Conservation (phyloP, 2,329 filamentous ascomycete species). For the Fusarium sp. region DNA sequence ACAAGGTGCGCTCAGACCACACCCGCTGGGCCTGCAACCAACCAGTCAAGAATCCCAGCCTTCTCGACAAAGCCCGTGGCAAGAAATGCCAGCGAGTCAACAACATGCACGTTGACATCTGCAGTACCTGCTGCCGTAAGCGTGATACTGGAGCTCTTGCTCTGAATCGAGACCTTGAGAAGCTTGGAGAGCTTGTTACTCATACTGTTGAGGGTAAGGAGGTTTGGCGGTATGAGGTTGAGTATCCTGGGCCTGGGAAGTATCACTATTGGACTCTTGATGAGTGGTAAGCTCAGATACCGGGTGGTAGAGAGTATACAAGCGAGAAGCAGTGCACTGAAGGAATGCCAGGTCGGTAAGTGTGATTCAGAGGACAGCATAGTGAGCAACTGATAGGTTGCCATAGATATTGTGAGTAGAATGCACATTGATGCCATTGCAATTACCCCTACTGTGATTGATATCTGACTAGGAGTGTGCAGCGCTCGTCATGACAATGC, state of each 20-base stretch:
- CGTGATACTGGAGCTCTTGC: background rate
- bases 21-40: background rate
- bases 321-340: fast-evolving
- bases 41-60: background rate
- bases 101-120: background rate
- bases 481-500: too few relatives aligned
- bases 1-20: background rate
- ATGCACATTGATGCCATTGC: fast-evolving
- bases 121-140: background rate
- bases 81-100: background rate
- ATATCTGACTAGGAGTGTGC: too few relatives aligned
- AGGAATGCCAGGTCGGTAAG: background rate
- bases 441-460: fast-evolving
- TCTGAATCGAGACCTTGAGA: background rate
- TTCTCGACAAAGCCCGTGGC: background rate
- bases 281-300: background rate
- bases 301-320: fast-evolving
- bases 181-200: background rate
- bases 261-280: background rate
- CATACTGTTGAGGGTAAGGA: background rate
- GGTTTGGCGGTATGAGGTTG: background rate
- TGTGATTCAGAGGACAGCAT: fast-evolving
- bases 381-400: too few relatives aligned
- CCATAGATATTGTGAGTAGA: background rate
- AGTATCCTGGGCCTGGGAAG: background rate